Evolutionary conservation across 2,329 filamentous ascomycete genomes (phyloP).

Genomic region (Cercospora brassicicola): DNA sequence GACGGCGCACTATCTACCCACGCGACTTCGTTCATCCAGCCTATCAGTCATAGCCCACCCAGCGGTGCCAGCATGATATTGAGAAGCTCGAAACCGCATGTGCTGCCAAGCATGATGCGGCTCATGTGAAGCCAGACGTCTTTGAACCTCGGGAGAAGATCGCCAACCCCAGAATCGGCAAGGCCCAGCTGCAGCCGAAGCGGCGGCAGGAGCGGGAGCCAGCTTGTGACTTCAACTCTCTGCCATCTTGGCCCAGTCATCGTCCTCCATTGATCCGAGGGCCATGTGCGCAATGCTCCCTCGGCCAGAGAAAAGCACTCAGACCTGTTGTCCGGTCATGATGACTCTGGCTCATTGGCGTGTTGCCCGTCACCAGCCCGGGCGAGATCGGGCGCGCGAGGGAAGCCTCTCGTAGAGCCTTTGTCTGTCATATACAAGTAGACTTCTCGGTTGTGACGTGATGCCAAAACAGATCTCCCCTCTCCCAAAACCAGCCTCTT

Average conservation of each 20-base stretch:
- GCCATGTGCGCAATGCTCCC: conserved; percentile 16
- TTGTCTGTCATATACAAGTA: conserved; percentile 16
- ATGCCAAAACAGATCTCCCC: conserved; percentile 22
- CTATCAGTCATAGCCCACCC: neutral
- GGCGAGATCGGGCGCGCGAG: conserved; percentile 22
- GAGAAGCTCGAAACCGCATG: neutral
- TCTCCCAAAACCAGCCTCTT: conserved; percentile 18
- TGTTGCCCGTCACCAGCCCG: conserved; percentile 16
- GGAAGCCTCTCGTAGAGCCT: conserved; percentile 13
- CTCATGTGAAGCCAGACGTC: conserved; percentile 13
- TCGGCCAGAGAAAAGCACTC: conserved; percentile 9
- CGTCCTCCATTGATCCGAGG: conserved; percentile 31
- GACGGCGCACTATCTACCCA: neutral
- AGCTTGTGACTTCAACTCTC: conserved; percentile 22
- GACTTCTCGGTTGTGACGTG: conserved; percentile 22
- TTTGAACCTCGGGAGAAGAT: conserved; percentile 21
- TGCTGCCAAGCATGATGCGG: conserved; percentile 4
- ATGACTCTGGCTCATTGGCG: conserved; percentile 15
- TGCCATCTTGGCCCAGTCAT: conserved; percentile 19
- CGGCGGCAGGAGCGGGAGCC: conserved; percentile 17
- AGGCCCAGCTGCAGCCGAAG: conserved; percentile 9
- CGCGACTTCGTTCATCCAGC: neutral
- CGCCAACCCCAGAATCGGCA: conserved; percentile 12
- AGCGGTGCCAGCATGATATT: neutral
- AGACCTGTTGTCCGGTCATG: conserved; percentile 9